Conservation (phyloP, 2,329 filamentous ascomycete species). For the Pyrenophora seminiperda region DNA sequence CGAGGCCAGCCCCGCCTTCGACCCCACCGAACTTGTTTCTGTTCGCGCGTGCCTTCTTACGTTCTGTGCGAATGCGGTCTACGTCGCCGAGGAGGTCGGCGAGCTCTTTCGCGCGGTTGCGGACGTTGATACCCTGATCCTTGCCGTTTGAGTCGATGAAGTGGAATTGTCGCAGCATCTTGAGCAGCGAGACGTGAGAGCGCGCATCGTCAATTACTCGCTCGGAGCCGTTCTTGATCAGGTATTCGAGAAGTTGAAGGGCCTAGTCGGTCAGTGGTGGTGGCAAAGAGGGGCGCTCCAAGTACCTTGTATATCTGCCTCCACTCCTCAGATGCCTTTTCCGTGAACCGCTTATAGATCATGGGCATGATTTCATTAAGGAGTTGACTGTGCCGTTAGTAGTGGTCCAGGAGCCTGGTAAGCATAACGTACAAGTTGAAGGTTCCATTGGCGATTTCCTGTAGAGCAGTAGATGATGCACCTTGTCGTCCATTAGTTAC, state of each 20-base stretch:
- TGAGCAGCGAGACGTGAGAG: constrained; percentile 90
- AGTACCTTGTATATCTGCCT: constrained; percentile 95
- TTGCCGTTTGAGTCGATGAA: constrained; percentile 96
- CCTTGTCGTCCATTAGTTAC: constrained; percentile 32
- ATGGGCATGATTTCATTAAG: constrained; percentile 99
- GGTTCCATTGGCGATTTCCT: constrained; percentile 96
- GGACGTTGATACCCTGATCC: constrained; percentile 96
- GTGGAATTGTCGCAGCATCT: constrained; percentile 98
- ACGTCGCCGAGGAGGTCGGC: constrained; percentile 92
- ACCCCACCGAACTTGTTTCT: constrained; percentile 96
- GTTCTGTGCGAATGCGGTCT: constrained; percentile 74
- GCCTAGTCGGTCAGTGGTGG: constrained; percentile 51
- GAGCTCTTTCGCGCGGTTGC: constrained; percentile 94
- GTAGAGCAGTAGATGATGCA: constrained; percentile 87
- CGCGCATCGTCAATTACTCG: constrained; percentile 96
- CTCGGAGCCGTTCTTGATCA: constrained; percentile 98
- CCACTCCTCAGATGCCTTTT: constrained; percentile 98
- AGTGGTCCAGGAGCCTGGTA: not conserved
- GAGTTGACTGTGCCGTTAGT: constrained; percentile 70
- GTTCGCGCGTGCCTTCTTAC: constrained; percentile 88
- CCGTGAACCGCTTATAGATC: constrained; percentile 99
- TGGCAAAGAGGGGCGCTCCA: not conserved
- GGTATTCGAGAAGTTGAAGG: constrained; percentile 92
- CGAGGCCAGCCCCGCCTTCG: constrained; percentile 74
- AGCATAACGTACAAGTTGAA: constrained; percentile 83